Conservation (phyloP, 1,284 basidiomycete species). For the Phylloboletellus chloephorus region DNA sequence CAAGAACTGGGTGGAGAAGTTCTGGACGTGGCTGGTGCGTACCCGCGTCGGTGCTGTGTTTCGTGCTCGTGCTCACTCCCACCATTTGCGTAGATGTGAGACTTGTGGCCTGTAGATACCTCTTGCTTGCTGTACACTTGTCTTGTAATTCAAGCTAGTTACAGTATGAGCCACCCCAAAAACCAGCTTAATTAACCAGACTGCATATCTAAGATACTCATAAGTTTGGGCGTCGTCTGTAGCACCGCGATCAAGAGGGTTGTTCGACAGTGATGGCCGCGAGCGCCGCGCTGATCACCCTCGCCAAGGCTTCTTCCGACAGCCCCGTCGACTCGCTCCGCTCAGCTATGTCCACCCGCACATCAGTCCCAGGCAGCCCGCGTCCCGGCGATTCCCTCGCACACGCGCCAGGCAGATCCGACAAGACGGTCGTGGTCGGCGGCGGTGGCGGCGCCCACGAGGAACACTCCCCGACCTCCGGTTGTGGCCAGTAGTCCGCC, state of each 20-base stretch:
- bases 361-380: too few relatives aligned
- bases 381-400: neutral
- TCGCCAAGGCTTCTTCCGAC: constrained; percentile 18
- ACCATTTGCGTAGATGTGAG: constrained; percentile 11
- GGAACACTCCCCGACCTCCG: constrained; percentile 28
- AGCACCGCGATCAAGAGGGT: constrained; percentile 2
- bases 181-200: constrained; percentile 2
- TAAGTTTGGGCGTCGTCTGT: neutral
- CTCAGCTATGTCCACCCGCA: too few relatives aligned
- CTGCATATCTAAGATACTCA: neutral
- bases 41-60: neutral
- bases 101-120: neutral
- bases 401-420: neutral
- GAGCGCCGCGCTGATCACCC: constrained; percentile 23
- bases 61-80: neutral
- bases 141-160: neutral
- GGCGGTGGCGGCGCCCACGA: constrained; percentile 20
- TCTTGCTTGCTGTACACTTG: neutral
- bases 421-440: neutral
- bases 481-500: constrained; percentile 27
- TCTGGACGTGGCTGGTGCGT: constrained; percentile 29
- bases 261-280: constrained; percentile 11
- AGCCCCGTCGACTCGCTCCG: constrained; percentile 5
- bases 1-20: constrained; percentile 23
- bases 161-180: too few relatives aligned